phyloP scores from a whole-genome alignment of 2,329 filamentous ascomycete genomes.

The Didymella glomerata region DNA sequence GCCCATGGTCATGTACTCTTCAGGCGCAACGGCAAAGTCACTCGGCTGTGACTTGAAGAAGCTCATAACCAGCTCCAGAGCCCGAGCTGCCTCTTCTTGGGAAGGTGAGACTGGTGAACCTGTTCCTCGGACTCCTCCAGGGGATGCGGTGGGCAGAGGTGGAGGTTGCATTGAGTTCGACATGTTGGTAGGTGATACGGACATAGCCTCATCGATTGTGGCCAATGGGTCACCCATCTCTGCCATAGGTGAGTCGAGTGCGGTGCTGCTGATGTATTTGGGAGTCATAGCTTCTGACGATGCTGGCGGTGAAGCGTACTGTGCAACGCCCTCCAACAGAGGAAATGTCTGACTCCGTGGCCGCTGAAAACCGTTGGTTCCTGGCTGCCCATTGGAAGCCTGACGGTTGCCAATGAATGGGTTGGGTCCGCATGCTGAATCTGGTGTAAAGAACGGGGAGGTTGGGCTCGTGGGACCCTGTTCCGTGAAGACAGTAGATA shows the following conservation, averaged over 20 bases:
- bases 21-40: slow-evolving; percentile 76
- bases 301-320: slow-evolving; percentile 61
- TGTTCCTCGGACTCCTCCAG: slow-evolving; percentile 32
- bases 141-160: slow-evolving; percentile 53
- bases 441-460: slow-evolving; percentile 80
- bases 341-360: slow-evolving; percentile 91
- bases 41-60: slow-evolving; percentile 78
- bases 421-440: slow-evolving; percentile 67
- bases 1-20: slow-evolving; percentile 78
- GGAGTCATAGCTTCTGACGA: slow-evolving; percentile 64
- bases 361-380: slow-evolving; percentile 68
- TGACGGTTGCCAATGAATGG: slow-evolving; percentile 68
- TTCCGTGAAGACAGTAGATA: slow-evolving; percentile 73
- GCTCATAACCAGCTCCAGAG: slow-evolving; percentile 80
- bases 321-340: slow-evolving; percentile 68
- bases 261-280: slow-evolving; percentile 59
- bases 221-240: slow-evolving; percentile 53
- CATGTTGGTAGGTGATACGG: slow-evolving; percentile 45
- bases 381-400: slow-evolving; percentile 56
- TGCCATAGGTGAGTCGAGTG: slow-evolving; percentile 61
- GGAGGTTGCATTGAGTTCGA: slow-evolving; percentile 58
- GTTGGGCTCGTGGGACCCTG: slow-evolving; percentile 76
- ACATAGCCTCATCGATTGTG: slow-evolving; percentile 54
- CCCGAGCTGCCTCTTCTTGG: slow-evolving; percentile 84
- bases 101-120: slow-evolving; percentile 68